A percentile compares a stretch with the other conserved stretches of the same genome.
These are phyloP conservation scores for Sisymbrium irio DNA, from an alignment of 345 rosid genomes.

Conservation along the genomic window DNA sequence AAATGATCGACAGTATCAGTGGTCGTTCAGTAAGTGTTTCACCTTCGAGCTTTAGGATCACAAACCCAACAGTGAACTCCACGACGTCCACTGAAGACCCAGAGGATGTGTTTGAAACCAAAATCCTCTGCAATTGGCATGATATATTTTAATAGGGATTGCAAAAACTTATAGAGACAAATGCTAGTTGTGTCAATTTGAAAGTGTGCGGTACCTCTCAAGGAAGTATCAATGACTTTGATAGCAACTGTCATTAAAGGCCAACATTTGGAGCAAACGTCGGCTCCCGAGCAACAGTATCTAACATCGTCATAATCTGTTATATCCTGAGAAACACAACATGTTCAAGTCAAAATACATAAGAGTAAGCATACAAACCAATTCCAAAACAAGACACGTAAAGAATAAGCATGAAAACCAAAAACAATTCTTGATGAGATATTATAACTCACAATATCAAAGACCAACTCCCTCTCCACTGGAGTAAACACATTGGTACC, in stretches of 20 bases:
- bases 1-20: not conserved
- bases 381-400: not conserved
- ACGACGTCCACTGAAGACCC: constrained; percentile 95
- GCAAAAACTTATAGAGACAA: not conserved
- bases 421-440: not conserved
- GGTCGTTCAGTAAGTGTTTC: constrained; percentile 4
- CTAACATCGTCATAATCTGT: constrained; percentile 90
- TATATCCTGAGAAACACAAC: constrained; percentile 57
- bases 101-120: constrained; percentile 84
- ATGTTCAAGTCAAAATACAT: not conserved
- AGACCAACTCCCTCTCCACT: constrained; percentile 82
- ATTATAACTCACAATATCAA: constrained; percentile 68
- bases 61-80: constrained; percentile 99
- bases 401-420: not conserved
- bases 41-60: constrained; percentile 94
- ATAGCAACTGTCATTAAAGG: constrained; percentile 84
- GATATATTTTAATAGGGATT: too few relatives aligned
- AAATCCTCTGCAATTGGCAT: constrained; percentile 71
- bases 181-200: not conserved
- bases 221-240: constrained; percentile 81
- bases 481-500: constrained; percentile 81
- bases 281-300: constrained; percentile 94
- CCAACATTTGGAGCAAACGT: constrained; percentile 90
- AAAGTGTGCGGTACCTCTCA: constrained; percentile 54
- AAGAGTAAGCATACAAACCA: not conserved